Conservation (phyloP, 2,329 filamentous ascomycete species). For the Fusarium albidum region DNA sequence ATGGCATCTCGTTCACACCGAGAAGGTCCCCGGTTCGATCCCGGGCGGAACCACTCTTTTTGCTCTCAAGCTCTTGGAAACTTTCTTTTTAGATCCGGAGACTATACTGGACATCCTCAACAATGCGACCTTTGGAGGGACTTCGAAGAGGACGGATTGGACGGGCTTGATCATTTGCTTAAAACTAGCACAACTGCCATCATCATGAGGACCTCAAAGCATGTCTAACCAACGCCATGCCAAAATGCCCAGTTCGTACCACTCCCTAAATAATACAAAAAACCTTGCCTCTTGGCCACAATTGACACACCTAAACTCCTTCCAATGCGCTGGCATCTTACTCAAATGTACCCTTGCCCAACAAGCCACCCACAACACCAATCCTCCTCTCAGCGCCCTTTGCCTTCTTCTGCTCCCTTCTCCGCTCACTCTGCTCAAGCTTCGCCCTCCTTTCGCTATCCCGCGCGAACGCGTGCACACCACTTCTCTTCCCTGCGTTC, state of each 20-base stretch:
- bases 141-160: too few relatives aligned
- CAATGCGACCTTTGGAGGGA: too few relatives aligned
- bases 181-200: conserved; percentile 1
- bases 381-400: conserved; percentile 65
- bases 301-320: conserved; percentile 18
- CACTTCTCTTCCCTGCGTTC: conserved; percentile 66
- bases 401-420: conserved; percentile 65
- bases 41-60: conserved; percentile 35
- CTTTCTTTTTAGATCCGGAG: too few relatives aligned
- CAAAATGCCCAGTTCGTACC: conserved; percentile 1
- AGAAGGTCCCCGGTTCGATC: conserved; percentile 30
- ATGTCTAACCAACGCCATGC: conserved; percentile 30
- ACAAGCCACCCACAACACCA: conserved; percentile 65
- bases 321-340: conserved; percentile 33
- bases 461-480: conserved; percentile 67
- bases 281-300: conserved; percentile 3
- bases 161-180: background rate
- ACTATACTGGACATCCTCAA: too few relatives aligned
- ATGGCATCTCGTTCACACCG: background rate
- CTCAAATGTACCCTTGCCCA: conserved; percentile 60
- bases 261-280: background rate
- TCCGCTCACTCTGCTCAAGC: conserved; percentile 64
- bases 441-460: conserved; percentile 65
- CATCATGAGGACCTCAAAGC: conserved; percentile 7
- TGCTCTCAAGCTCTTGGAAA: too few relatives aligned